Conservation (phyloP, 495 filamentous ascomycete species). For the Neurospora sp. region DNA sequence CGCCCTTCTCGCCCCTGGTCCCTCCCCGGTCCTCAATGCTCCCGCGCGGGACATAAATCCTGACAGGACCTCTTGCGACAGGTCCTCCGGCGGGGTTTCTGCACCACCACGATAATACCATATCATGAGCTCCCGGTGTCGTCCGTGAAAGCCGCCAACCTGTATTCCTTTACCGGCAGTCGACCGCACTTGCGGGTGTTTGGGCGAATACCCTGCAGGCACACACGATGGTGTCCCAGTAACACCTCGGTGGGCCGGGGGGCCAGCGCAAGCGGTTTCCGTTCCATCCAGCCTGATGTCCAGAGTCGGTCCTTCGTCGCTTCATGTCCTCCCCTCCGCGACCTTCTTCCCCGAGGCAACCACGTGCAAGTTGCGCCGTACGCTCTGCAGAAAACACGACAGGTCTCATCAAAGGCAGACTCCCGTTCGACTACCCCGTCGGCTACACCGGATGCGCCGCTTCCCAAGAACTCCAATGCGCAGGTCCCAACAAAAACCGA, state of each 20-base stretch:
- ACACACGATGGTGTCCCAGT: slow-evolving; percentile 36
- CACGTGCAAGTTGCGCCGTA: not conserved
- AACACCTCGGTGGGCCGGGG: slow-evolving; percentile 40
- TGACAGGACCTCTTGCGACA: not conserved
- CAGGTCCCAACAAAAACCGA: not conserved
- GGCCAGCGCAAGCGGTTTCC: slow-evolving; percentile 28
- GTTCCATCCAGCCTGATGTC: not conserved
- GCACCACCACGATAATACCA: slow-evolving; percentile 4
- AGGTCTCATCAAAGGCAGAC: not conserved
- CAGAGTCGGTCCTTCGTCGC: not conserved
- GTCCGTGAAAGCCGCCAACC: slow-evolving; percentile 26
- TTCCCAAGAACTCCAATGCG: not conserved
- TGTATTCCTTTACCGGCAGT: slow-evolving; percentile 28
- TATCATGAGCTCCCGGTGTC: slow-evolving; percentile 24
- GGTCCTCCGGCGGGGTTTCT: not conserved
- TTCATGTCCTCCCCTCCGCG: not conserved
- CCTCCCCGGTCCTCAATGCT: not conserved
- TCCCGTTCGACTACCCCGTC: not conserved
- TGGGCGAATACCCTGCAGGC: slow-evolving; percentile 39
- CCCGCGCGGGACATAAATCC: not conserved
- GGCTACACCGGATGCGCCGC: not conserved
- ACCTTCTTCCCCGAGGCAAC: not conserved
- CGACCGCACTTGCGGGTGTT: slow-evolving; percentile 42
- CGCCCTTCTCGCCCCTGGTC: not conserved
- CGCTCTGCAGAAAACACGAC: not conserved